A percentile compares a stretch with the other conserved stretches of the same genome.
Evolutionary conservation across 352 stramenopile genomes (phyloP).

Genomic region (Pythium volutum): DNA sequence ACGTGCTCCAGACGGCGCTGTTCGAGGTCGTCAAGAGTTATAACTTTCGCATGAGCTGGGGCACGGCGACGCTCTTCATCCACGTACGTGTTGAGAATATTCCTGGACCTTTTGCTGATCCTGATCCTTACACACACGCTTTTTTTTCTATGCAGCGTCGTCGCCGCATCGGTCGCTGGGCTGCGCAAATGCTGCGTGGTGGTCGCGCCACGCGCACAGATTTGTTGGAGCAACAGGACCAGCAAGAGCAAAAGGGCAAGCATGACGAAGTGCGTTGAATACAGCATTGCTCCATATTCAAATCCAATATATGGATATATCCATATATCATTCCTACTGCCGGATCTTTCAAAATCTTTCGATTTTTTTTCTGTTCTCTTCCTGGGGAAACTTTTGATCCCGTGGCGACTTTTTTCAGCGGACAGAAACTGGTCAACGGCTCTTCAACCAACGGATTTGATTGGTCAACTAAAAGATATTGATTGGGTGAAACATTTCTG

Average conservation of each 20-base stretch:
- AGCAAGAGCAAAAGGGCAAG: slow-evolving; percentile 27
- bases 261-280: slow-evolving; percentile 17
- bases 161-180: slow-evolving; percentile 82
- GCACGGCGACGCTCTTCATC: slow-evolving; percentile 76
- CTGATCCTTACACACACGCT: neutral
- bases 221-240: slow-evolving; percentile 45
- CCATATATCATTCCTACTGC: neutral
- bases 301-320: neutral
- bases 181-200: slow-evolving; percentile 79
- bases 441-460: neutral
- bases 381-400: neutral
- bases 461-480: slow-evolving; percentile 5
- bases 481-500: slow-evolving; percentile 2
- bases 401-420: slow-evolving; percentile 11
- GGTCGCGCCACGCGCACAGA: slow-evolving; percentile 72
- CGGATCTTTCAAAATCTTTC: neutral
- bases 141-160: slow-evolving; percentile 41
- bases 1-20: slow-evolving; percentile 68
- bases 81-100: slow-evolving; percentile 52
- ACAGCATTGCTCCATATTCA: slow-evolving; percentile 13
- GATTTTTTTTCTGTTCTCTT: neutral
- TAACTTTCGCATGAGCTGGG: slow-evolving; percentile 84
- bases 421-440: slow-evolving; percentile 6
- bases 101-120: neutral
- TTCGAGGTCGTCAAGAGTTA: slow-evolving; percentile 81